phyloP scores from a whole-genome alignment of 75 land plant species.

The Pinus tabuliformis region DNA sequence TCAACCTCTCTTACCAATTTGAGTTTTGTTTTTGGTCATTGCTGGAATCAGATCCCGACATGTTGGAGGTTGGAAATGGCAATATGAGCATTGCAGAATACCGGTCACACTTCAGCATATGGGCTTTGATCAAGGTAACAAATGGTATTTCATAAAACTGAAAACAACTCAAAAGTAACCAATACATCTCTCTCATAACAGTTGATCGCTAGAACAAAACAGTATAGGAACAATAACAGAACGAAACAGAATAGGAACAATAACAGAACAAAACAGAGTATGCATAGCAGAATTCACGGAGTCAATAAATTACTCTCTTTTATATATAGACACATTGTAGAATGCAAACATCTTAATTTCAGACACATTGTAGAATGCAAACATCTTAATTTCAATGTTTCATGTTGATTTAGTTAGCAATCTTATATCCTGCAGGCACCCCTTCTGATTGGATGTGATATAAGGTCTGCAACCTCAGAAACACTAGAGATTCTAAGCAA shows the following conservation, averaged over 20 bases:
- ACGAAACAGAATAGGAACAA: background rate
- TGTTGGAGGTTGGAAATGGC: constrained; percentile 98
- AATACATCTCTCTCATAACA: no score
- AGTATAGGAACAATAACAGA: background rate
- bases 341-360: no score
- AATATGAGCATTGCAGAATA: constrained; percentile 79
- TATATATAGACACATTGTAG: no score
- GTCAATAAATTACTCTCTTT: background rate
- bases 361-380: no score
- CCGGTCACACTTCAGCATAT: constrained; percentile 82
- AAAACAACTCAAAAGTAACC: no score
- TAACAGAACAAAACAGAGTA: background rate
- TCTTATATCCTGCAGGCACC: constrained; percentile 55
- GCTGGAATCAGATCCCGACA: constrained; percentile 79
- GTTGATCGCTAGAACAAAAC: no score
- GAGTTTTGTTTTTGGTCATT: background rate
- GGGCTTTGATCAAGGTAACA: constrained; percentile 85
- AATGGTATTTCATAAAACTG: no score
- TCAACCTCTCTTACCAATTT: no score
- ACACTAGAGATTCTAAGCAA: constrained; percentile 58
- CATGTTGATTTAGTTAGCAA: no score
- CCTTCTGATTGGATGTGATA: constrained; percentile 79
- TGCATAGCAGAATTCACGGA: no score
- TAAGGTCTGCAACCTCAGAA: constrained; percentile 51
- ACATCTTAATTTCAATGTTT: no score